phyloP scores from a whole-genome alignment of 2,329 filamentous ascomycete genomes.

The Exophiala aquamarina region DNA sequence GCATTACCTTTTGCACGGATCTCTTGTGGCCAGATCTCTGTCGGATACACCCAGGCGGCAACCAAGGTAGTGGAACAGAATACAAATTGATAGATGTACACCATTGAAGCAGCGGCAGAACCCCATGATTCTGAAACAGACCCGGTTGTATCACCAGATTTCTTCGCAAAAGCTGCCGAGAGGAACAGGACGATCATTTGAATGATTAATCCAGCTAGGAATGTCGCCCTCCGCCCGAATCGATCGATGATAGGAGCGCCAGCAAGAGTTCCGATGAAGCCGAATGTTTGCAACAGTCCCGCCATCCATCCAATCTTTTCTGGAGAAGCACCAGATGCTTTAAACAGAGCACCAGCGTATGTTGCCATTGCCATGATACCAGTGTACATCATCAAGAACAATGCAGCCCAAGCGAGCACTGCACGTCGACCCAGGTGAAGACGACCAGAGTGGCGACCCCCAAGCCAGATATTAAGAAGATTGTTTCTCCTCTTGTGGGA shows the following conservation, averaged over 20 bases:
- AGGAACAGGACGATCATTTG: conserved; percentile 33
- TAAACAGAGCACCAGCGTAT: conserved; percentile 32
- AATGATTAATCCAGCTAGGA: conserved; percentile 37
- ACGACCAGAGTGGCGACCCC: conserved; percentile 30
- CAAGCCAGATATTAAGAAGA: too few species aligned
- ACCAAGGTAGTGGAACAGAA: conserved; percentile 34
- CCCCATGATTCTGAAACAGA: neutral
- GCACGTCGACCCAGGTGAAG: conserved; percentile 31
- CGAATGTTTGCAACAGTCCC: conserved; percentile 30
- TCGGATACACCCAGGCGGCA: conserved; percentile 34
- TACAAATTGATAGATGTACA: conserved; percentile 33
- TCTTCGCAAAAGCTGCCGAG: conserved; percentile 32
- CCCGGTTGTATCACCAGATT: conserved; percentile 25
- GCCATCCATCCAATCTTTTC: conserved; percentile 32
- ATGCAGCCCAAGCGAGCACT: conserved; percentile 34
- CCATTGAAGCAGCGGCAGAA: conserved; percentile 7
- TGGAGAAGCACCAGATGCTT: conserved; percentile 31
- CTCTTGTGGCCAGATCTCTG: conserved; percentile 34
- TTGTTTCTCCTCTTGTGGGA: too few species aligned
- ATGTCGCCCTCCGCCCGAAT: conserved; percentile 37
- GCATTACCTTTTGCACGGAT: conserved; percentile 32
- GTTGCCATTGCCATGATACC: conserved; percentile 34
- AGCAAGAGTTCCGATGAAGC: conserved; percentile 31
- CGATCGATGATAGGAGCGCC: conserved; percentile 36
- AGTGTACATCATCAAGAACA: conserved; percentile 33